Conservation (phyloP, 2,329 filamentous ascomycete species). For the Phialophora chinensis region DNA sequence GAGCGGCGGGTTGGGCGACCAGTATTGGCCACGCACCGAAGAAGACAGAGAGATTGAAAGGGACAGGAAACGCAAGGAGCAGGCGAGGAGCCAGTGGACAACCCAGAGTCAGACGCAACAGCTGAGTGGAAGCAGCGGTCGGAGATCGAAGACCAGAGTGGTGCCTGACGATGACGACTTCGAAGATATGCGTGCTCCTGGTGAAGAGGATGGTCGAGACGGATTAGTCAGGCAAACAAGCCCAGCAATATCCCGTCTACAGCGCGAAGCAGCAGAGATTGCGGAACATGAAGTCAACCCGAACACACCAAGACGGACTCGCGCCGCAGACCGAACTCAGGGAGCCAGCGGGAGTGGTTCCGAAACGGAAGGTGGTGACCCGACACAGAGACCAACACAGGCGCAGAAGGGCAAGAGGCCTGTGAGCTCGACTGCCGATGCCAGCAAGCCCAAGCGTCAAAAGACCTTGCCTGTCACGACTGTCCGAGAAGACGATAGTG, state of each 20-base stretch:
- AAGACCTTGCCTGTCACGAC: constrained; percentile 43
- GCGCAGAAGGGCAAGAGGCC: constrained; percentile 32
- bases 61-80: constrained; percentile 44
- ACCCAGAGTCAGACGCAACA: constrained; percentile 38
- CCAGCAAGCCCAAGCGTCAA: constrained; percentile 36
- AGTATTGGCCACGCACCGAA: constrained; percentile 67
- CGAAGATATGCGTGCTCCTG: constrained; percentile 29
- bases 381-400: constrained; percentile 12
- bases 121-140: constrained; percentile 30
- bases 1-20: constrained; percentile 74
- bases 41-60: constrained; percentile 41
- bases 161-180: constrained; percentile 40
- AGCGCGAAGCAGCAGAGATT: constrained; percentile 37
- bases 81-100: constrained; percentile 32
- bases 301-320: constrained; percentile 38
- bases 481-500: constrained; percentile 40
- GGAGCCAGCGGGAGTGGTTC: constrained; percentile 5
- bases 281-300: constrained; percentile 38
- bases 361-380: constrained; percentile 5
- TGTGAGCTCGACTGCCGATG: constrained; percentile 17
- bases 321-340: constrained; percentile 28
- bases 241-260: constrained; percentile 31
- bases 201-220: constrained; percentile 20
- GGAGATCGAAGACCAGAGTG: constrained; percentile 21
- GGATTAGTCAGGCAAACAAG: constrained; percentile 18